Conservation (phyloP, 192 early-diverging fungal genomes). For the Chytriomyces hyalinus region DNA sequence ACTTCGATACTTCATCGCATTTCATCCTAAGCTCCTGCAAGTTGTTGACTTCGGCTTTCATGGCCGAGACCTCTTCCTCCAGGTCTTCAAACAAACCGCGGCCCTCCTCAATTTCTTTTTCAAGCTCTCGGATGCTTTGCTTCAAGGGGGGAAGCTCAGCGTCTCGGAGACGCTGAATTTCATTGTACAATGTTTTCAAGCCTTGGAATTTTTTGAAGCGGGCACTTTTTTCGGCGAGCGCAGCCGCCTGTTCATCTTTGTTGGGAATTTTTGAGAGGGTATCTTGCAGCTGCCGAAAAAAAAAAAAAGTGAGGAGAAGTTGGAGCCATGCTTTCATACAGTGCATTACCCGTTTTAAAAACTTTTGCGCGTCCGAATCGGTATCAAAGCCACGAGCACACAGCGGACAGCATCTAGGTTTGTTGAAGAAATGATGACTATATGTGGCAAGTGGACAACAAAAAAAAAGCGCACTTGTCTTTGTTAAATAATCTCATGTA, state of each 20-base stretch:
- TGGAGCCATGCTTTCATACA: neutral
- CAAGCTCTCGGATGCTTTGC: conserved; percentile 5
- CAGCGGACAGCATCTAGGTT: conserved; percentile 76
- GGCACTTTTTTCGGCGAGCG: conserved; percentile 14
- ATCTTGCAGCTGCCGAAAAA: conserved; percentile 38
- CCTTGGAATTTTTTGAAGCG: conserved; percentile 37
- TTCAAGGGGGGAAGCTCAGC: conserved; percentile 56
- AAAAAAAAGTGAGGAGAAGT: neutral
- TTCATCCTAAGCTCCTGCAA: conserved; percentile 41
- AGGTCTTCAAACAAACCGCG: conserved; percentile 36
- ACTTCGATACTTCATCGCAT: conserved; percentile 43
- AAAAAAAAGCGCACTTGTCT: conserved; percentile 16
- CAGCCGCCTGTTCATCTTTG: conserved; percentile 27
- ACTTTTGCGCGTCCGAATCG: conserved; percentile 50
- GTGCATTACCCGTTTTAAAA: conserved; percentile 46
- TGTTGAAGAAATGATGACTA: conserved; percentile 50
- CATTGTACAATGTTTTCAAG: conserved; percentile 51
- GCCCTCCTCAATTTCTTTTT: conserved; percentile 19
- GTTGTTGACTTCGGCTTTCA: conserved; percentile 34
- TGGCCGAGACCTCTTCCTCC: conserved; percentile 39
- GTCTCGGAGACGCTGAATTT: conserved; percentile 49
- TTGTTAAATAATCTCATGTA: conserved; percentile 27
- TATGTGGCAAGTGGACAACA: conserved; percentile 59
- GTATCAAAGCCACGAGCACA: conserved; percentile 77
- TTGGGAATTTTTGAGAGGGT: conserved; percentile 44